These are phyloP conservation scores for Suillus bovinus DNA, from an alignment of 768 basidiomycete genomes.

Conservation along the genomic window DNA sequence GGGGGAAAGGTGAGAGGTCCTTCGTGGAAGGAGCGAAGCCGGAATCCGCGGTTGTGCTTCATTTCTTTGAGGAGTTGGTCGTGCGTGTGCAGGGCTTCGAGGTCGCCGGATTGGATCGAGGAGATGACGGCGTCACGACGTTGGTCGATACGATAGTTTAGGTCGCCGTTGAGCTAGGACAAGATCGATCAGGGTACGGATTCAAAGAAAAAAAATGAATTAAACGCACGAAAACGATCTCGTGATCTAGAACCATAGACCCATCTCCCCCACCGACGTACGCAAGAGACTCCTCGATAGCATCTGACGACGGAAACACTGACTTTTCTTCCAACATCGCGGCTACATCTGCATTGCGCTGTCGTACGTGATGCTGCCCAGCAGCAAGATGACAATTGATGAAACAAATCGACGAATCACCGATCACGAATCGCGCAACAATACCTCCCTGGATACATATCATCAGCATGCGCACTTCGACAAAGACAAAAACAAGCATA, in stretches of 20 bases:
- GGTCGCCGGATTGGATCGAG: slow-evolving; percentile 66
- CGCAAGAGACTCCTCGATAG: slow-evolving; percentile 55
- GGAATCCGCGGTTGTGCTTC: slow-evolving; percentile 82
- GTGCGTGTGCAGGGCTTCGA: slow-evolving; percentile 61
- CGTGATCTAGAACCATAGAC: slow-evolving; percentile 91
- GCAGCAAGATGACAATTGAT: slow-evolving; percentile 98
- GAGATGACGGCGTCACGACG: slow-evolving; percentile 81
- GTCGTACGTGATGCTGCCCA: slow-evolving; percentile 79
- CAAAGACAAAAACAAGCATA: slow-evolving; percentile 31
- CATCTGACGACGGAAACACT: slow-evolving; percentile 53
- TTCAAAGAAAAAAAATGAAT: slow-evolving; percentile 1
- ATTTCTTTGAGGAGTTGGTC: slow-evolving; percentile 93
- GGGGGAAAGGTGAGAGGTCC: slow-evolving; percentile 82
- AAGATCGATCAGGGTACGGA: slow-evolving; percentile 6
- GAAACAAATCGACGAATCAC: slow-evolving; percentile 91
- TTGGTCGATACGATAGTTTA: slow-evolving; percentile 97
- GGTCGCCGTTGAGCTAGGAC: slow-evolving; percentile 80
- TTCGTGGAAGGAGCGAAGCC: slow-evolving; percentile 81
- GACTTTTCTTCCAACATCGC: slow-evolving; percentile 83
- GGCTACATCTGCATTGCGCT: slow-evolving; percentile 85
- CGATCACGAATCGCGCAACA: slow-evolving; percentile 84
- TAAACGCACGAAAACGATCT: slow-evolving; percentile 74
- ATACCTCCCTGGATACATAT: slow-evolving; percentile 71
- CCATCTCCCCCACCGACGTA: slow-evolving; percentile 94
- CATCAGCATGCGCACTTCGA: not conserved